phyloP scores from a whole-genome alignment of 2,329 filamentous ascomycete genomes.

The Arthroderma sp. region DNA sequence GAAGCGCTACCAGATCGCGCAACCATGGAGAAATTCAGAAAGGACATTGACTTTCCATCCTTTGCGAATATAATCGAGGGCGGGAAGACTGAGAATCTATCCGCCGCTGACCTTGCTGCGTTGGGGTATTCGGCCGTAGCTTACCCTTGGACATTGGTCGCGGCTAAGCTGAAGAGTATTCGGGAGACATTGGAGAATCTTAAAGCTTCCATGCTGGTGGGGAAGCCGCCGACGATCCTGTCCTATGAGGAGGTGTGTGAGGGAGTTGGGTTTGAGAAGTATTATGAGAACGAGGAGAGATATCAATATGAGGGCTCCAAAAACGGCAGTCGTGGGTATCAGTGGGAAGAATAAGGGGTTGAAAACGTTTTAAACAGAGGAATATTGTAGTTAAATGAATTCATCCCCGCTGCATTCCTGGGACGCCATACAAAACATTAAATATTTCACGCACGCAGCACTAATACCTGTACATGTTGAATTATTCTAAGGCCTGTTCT shows the following conservation, averaged over 20 bases:
- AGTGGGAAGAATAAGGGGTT: not conserved
- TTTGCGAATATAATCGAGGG: constrained; percentile 35
- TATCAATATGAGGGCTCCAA: constrained; percentile 4
- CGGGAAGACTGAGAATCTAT: constrained; percentile 30
- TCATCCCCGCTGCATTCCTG: too few relatives aligned
- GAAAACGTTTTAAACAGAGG: too few relatives aligned
- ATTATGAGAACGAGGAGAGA: constrained; percentile 14
- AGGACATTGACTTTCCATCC: constrained; percentile 27
- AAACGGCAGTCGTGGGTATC: constrained; percentile 4
- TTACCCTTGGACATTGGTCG: constrained; percentile 35
- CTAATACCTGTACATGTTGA: too few relatives aligned
- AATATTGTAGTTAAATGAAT: too few relatives aligned
- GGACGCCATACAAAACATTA: too few relatives aligned
- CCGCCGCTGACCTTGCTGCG: constrained; percentile 25
- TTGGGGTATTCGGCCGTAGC: constrained; percentile 31
- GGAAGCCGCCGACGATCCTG: constrained; percentile 31
- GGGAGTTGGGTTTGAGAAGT: constrained; percentile 34
- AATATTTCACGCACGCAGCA: too few relatives aligned
- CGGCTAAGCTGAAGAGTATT: constrained; percentile 31
- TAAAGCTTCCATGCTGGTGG: constrained; percentile 31
- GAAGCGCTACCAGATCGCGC: constrained; percentile 34
- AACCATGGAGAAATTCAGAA: constrained; percentile 27
- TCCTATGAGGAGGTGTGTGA: constrained; percentile 33
- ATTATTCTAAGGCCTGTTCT: too few relatives aligned
- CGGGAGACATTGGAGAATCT: constrained; percentile 23